These are phyloP conservation scores for Holtermannia corniformis DNA, from an alignment of 768 basidiomycete species.

Conservation along the genomic window DNA sequence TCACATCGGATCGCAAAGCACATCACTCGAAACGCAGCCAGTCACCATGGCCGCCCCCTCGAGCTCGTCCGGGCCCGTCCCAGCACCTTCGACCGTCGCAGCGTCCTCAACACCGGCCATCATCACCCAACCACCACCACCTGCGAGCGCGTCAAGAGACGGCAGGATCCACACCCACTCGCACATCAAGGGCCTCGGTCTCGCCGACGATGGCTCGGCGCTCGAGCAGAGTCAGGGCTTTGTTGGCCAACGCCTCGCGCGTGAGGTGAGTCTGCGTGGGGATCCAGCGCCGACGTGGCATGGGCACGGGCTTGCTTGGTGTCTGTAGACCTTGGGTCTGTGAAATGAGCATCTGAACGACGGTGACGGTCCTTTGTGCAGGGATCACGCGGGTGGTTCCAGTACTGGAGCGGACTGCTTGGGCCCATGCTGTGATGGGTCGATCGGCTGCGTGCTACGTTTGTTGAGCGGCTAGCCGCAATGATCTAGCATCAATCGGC, in stretches of 20 bases:
- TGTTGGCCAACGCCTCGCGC: slow-evolving; percentile 77
- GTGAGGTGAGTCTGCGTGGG: slow-evolving; percentile 60
- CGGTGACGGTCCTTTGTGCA: no score
- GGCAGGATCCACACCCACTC: slow-evolving; percentile 56
- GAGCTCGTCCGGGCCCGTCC: no score
- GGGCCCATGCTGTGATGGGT: no score
- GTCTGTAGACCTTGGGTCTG: not conserved
- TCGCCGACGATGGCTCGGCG: slow-evolving; percentile 74
- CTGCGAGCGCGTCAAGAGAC: slow-evolving; percentile 28
- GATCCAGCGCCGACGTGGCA: not conserved
- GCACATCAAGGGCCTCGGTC: slow-evolving; percentile 91
- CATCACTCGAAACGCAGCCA: no score
- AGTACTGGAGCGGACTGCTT: no score
- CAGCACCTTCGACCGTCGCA: slow-evolving; percentile 3
- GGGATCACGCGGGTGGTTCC: no score
- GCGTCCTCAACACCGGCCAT: slow-evolving; percentile 18
- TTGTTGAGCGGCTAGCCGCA: no score
- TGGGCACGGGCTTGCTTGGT: not conserved
- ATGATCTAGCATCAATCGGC: no score
- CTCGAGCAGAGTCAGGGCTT: slow-evolving; percentile 68
- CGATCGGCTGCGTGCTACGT: no score
- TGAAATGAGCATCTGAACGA: not conserved
- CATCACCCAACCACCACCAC: slow-evolving; percentile 35
- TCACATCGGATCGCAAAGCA: no score
- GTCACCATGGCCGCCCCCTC: no score